phyloP scores from a whole-genome alignment of 345 rosid species.

The Populus euphratica region DNA sequence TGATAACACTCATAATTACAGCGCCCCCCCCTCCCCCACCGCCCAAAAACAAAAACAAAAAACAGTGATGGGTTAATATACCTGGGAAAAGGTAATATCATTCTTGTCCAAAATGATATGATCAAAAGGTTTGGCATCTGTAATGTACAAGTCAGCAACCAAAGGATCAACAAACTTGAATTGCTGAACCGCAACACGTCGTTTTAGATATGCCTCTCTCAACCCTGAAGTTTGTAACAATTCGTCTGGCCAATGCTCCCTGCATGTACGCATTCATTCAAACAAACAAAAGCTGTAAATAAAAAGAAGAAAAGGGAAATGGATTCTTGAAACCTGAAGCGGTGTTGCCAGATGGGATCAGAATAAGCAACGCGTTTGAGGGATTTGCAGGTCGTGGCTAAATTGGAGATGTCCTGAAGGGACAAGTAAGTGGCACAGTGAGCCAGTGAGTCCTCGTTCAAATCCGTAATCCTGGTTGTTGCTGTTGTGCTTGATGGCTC shows the following conservation, averaged over 20 bases:
- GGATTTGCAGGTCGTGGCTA: constrained; percentile 50
- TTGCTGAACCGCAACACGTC: constrained; percentile 42
- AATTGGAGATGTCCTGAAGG: constrained; percentile 41
- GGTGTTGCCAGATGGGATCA: constrained; percentile 50
- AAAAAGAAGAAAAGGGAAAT: neutral
- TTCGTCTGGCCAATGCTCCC: constrained; percentile 51
- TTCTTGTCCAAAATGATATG: constrained; percentile 39
- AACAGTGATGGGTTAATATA: neutral
- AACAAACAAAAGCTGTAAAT: neutral
- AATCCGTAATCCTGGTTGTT: constrained; percentile 29
- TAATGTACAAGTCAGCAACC: constrained; percentile 12
- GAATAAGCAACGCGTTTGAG: constrained; percentile 44
- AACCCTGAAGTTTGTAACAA: constrained; percentile 24
- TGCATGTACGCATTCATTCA: neutral
- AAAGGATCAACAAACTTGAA: constrained; percentile 55
- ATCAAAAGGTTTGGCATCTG: constrained; percentile 26
- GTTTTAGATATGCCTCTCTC: constrained; percentile 47
- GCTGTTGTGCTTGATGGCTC: neutral
- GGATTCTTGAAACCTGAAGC: constrained; percentile 34
- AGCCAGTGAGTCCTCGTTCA: constrained; percentile 47
- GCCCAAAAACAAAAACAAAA: neutral
- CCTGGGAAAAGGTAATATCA: constrained; percentile 45
- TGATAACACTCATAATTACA: no score
- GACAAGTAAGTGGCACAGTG: constrained; percentile 45
- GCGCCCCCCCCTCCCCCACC: no score